Conservation (phyloP, 2,329 filamentous ascomycete genomes). For the Pseudogymnoascus sp. region DNA sequence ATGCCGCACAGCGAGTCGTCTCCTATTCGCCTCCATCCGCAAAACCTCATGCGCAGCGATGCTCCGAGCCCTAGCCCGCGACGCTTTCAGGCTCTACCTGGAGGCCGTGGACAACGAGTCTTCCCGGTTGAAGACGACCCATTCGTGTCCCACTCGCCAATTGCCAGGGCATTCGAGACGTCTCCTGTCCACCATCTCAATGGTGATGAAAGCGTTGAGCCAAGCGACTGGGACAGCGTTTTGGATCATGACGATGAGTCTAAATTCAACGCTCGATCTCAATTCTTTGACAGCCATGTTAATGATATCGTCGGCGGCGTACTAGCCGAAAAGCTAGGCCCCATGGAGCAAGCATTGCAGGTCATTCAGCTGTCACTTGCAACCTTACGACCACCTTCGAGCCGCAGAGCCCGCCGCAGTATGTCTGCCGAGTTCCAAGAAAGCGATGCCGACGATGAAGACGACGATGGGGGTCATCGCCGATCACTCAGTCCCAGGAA, state of each 20-base stretch:
- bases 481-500: constrained; percentile 69
- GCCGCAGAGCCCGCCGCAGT: constrained; percentile 52
- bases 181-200: constrained; percentile 55
- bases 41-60: constrained; percentile 52
- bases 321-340: constrained; percentile 66
- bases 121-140: constrained; percentile 37
- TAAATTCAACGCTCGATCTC: constrained; percentile 70
- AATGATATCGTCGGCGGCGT: constrained; percentile 75
- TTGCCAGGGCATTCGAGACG: constrained; percentile 40
- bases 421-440: constrained; percentile 61
- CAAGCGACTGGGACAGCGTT: constrained; percentile 87
- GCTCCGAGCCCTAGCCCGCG: constrained; percentile 65
- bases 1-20: constrained; percentile 33
- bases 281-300: constrained; percentile 87
- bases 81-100: constrained; percentile 40
- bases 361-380: constrained; percentile 64
- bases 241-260: constrained; percentile 75
- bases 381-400: constrained; percentile 47
- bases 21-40: constrained; percentile 44
- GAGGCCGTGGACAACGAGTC: constrained; percentile 37
- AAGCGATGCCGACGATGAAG: constrained; percentile 91
- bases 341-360: constrained; percentile 70
- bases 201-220: constrained; percentile 52
- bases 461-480: constrained; percentile 54
- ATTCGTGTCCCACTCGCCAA: constrained; percentile 26